Evolutionary conservation across 2,329 filamentous ascomycete species (phyloP), one percentile per base, ranked within the genome.

Genomic region (Teratosphaeria nubilosa): DNA sequence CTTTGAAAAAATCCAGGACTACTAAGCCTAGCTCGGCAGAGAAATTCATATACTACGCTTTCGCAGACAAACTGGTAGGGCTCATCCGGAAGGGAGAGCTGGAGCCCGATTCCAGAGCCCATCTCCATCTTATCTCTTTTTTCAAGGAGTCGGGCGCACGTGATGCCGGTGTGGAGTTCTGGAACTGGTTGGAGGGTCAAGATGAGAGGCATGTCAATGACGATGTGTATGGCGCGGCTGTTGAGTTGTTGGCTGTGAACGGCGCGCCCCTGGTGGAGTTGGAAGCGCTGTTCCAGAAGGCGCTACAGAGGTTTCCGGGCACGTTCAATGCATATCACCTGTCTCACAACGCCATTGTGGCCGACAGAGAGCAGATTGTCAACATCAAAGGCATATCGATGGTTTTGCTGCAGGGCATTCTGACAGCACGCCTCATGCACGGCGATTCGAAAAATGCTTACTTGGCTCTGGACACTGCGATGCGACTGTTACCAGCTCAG

Each of bases 361-460:
- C 74, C 1, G 74, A 80, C 58, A 73, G 75, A 4, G 66, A 71
- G 7, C 68, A 69, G 56, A 64, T 65, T 1, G 66, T 66, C 13
- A 57, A 57, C 25, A 66, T 74, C 45, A 59, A 63, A 20, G 74
- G 72, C 25, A 68, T 78, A 11, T 74, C 75, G 2, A 71, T 75
- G 20, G 66, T 69, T 24, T 68, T 81, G 11, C 67, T 81, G 2
- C 76, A 78, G 60, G 76, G 77, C 5, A 80, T 81, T 51, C 66
- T 76, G 51, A 75, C 72, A 1, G 79, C 79, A 3, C 74, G 79
- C 50, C 60, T 80, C 2, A 63, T 77, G 4, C 65, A 71, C 32
- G 73, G 76, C 20, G 76, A 80, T 55, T 77, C 77, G 69, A 72
- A 68, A 41, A 73, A 71, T 10, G 77, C 78, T 1, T 82, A 82